Base-by-base conservation (phyloP, 2,329 filamentous ascomycete species). In the Aspergillus neoniger region DNA sequence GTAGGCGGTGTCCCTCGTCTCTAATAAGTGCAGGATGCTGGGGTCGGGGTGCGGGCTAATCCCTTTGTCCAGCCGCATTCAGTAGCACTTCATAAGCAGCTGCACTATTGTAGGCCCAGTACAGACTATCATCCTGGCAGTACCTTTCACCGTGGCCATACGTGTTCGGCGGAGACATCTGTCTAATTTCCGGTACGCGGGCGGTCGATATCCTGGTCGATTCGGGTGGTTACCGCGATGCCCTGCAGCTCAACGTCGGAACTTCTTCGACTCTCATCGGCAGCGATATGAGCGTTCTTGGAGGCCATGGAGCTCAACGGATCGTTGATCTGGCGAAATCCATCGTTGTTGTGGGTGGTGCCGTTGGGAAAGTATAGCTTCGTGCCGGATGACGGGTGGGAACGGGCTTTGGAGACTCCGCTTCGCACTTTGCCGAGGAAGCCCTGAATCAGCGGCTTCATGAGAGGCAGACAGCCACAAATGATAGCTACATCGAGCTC, bases 401-500 rank as follows among this genome's bases (percentile, higher is more conserved):
- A 51, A 21, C 58, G 57, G 25, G 36, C 51, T 10, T 61, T 61
- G 6, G 58, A 60, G 25, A 60, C 51, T 15, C 51, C 55, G 15
- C 54, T 57, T 32, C 57, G 57, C 25, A 49, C 51, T 6, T 55
- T 61, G 30, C 56, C 59, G 12, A 61, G 38, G 32, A 61, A 61
- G 8, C 56, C 58, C 2, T 62, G 60, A 19, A 66, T 43, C 8
- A 67, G 21, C 0, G 65, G 66, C 21, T 64, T 68, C 48, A 67
- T 58, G 1, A 67, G 49, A 2, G 63, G 58, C 5, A 68, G 61
- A 14, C 59, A 67, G 21, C 66, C 66, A 38, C 66, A 68, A 9
- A 68, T 67, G 10, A 68, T 66, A 8, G 66, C 63, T 4, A 64
- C 58, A 17, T 68, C 62, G 12, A 67, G 58, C 54, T 68, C 66